Evolutionary conservation across 345 rosid species (phyloP).

Genomic region (Salix purpurea): DNA sequence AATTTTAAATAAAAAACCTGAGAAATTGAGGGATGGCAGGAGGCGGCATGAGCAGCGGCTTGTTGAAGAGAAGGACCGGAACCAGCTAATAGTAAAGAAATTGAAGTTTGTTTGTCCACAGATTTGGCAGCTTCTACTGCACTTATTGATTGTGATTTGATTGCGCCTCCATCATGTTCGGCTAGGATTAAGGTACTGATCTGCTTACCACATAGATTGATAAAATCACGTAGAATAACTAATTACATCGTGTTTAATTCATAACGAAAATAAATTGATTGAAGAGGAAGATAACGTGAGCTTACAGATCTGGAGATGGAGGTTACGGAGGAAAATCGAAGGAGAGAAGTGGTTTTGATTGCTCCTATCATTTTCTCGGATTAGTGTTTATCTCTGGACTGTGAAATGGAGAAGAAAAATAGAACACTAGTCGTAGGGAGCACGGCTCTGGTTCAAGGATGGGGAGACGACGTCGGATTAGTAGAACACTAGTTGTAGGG

Average conservation of each 20-base stretch:
- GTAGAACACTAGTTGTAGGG: background rate
- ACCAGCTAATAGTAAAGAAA: slow-evolving; percentile 76
- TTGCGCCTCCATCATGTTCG: slow-evolving; percentile 69
- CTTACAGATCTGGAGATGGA: slow-evolving; percentile 36
- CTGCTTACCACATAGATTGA: slow-evolving; percentile 23
- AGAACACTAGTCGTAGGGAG: background rate
- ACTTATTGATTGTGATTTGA: slow-evolving; percentile 59
- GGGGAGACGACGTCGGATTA: too few species aligned
- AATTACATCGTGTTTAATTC: background rate
- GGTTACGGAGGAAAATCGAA: slow-evolving; percentile 12
- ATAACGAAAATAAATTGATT: background rate
- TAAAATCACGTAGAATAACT: too few species aligned
- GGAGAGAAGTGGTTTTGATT: background rate
- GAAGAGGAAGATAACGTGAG: background rate
- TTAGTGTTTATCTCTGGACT: background rate
- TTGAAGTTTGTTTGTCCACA: slow-evolving; percentile 44
- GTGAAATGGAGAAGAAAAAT: background rate
- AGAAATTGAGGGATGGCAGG: slow-evolving; percentile 73
- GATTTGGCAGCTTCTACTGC: slow-evolving; percentile 76
- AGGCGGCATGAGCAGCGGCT: slow-evolving; percentile 71
- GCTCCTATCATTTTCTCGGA: slow-evolving; percentile 12
- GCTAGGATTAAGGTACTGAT: slow-evolving; percentile 70
- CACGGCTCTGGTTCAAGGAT: too few species aligned
- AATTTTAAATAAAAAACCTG: slow-evolving; percentile 29
- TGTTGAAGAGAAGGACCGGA: slow-evolving; percentile 69